These are phyloP conservation scores for Alternaria sp. DNA, from an alignment of 2,329 filamentous ascomycete species.

Conservation along the genomic window DNA sequence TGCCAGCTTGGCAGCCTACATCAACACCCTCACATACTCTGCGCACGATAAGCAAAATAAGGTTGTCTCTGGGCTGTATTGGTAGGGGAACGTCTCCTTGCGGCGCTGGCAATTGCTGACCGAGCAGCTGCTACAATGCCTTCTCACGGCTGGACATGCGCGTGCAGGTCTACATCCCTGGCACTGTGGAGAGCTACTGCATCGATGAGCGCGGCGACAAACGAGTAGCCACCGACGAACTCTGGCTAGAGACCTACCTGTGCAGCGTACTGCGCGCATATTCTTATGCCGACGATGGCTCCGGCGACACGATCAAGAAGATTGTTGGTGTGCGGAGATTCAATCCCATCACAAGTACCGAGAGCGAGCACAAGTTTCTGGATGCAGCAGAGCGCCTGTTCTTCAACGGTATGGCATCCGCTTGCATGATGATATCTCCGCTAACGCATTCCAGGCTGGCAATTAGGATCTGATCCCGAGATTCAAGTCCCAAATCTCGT, in stretches of 20 bases:
- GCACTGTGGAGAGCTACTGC: constrained; percentile 95
- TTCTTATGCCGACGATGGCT: constrained; percentile 94
- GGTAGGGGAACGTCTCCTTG: constrained; percentile 60
- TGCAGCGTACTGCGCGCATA: constrained; percentile 94
- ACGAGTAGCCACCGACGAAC: constrained; percentile 86
- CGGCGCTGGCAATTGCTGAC: constrained; percentile 34
- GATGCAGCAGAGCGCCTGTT: constrained; percentile 94
- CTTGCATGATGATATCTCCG: neutral
- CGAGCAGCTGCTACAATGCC: constrained; percentile 88
- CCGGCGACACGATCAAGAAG: constrained; percentile 91
- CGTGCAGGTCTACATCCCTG: constrained; percentile 95
- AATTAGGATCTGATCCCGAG: constrained; percentile 93
- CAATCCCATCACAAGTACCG: constrained; percentile 97
- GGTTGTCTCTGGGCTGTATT: constrained; percentile 93
- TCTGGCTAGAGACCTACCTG: constrained; percentile 97
- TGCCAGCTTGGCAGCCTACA: constrained; percentile 94
- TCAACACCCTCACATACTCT: constrained; percentile 94
- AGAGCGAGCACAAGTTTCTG: constrained; percentile 94
- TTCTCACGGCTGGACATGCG: constrained; percentile 98
- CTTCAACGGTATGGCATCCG: constrained; percentile 71
- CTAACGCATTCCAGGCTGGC: constrained; percentile 68
- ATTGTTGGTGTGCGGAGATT: constrained; percentile 97
- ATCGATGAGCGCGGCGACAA: constrained; percentile 97
- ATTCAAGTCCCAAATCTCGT: constrained; percentile 98
- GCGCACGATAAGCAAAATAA: constrained; percentile 84